Evolutionary conservation across 768 basidiomycete species (phyloP), one percentile per base, ranked within the genome.

Genomic region (Glaciozyma antarctica): DNA sequence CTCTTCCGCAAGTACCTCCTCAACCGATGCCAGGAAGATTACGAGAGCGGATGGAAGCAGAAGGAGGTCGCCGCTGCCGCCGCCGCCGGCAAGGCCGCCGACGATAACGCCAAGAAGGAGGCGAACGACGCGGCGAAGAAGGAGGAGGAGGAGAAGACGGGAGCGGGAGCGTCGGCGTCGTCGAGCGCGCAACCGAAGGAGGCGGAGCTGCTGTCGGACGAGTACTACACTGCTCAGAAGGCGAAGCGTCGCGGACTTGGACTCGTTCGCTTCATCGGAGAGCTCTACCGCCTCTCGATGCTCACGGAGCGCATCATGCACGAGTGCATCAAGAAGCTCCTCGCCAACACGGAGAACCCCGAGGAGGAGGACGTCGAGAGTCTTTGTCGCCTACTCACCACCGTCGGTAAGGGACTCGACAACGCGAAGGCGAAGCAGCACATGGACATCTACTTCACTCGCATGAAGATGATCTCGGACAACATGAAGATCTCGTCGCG

Each of bases 281-380:
- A 99, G 79, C 81, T 98, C 61, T 99, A 91, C 86, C 97, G 97
- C 80, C 81, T 99, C n/a, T 88, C 90, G 78, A 95, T 97, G 91
- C 81, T 98, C 61, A 92, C 91, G 56, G 90, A 92, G 79, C 86
- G 90, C 71, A 94, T 98, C 79, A 99, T 98, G 89, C 88, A 92
- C 80, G 88, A 91, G 78, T 99, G 94, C 81, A 86, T 97, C 75
- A 90, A 91, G 83, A 92, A 94, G 79, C 82, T 97, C 17, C 81
- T 98, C 17, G 84, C 86, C 61, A 97, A 99, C 75, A 87, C 94
- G 63, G 86, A 90, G 71, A 88, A 90, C 73, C 95, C 92, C 0
- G 92, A 97, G 74, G 94, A 98, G 78, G 94, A 97, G 79, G 93
- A 95, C 75, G 88, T 99, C 69, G 94, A 98, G 81, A 89, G 87